These are phyloP conservation scores for Eucalyptus virginea DNA, from an alignment of 345 rosid species.

Conservation along the genomic window DNA sequence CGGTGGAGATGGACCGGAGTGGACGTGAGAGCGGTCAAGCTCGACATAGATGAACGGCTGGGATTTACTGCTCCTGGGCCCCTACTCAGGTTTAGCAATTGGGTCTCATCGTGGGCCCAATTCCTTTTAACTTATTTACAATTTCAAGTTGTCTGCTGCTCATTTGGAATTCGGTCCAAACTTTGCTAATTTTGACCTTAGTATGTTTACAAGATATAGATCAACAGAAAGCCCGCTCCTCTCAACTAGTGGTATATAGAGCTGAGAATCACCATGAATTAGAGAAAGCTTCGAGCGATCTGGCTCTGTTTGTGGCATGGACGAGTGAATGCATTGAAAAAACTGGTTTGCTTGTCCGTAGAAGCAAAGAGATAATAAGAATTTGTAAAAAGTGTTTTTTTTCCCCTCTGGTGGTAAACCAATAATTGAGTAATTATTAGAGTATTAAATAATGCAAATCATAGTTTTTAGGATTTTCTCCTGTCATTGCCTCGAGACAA, in stretches of 20 bases:
- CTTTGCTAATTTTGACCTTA: not conserved
- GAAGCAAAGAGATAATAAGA: not conserved
- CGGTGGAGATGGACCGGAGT: not conserved
- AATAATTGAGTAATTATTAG: not conserved
- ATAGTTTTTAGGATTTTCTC: not conserved
- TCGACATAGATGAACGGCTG: conserved; percentile 19
- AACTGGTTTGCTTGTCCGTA: not conserved
- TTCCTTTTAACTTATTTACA: not conserved
- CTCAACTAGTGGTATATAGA: not conserved
- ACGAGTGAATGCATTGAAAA: not conserved
- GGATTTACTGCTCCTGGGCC: conserved; percentile 20
- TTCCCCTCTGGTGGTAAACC: not conserved
- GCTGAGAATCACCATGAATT: not conserved
- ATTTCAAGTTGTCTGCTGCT: not conserved
- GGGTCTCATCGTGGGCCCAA: not conserved
- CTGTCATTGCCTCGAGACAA: not conserved
- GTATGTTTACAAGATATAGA: not conserved
- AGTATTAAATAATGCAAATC: not conserved
- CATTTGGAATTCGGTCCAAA: not conserved
- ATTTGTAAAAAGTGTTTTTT: not conserved
- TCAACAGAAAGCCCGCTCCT: not conserved
- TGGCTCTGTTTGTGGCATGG: not conserved
- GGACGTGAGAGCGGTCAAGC: not conserved
- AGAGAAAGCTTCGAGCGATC: not conserved
- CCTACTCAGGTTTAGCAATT: not conserved